A percentile compares a stretch with the other conserved stretches of the same genome.
Conservation (phyloP, 1,284 basidiomycete species). For the Boletellus deceptivus region DNA sequence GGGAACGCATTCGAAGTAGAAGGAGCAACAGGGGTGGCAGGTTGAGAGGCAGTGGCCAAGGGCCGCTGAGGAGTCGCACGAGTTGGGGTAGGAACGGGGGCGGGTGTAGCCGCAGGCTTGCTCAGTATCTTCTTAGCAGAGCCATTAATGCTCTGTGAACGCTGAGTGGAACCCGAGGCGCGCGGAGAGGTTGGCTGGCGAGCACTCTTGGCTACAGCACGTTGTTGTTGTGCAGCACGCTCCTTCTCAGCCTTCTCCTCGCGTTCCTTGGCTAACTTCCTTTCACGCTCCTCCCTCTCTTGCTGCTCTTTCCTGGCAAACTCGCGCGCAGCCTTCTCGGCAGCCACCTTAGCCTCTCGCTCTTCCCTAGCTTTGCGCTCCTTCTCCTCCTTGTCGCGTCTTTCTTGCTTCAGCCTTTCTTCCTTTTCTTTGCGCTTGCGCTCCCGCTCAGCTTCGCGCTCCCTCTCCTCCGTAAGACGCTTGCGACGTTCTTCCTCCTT, state of each 20-base stretch:
- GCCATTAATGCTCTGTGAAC: conserved; percentile 41
- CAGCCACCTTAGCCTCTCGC: conserved; percentile 49
- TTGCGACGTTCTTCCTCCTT: conserved; percentile 79
- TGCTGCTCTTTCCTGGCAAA: conserved; percentile 48
- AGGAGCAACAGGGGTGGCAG: conserved; percentile 33
- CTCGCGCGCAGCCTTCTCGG: conserved; percentile 52
- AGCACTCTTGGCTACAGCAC: conserved; percentile 35
- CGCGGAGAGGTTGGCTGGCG: conserved; percentile 52
- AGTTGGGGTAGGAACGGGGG: conserved; percentile 27
- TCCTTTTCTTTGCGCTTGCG: conserved; percentile 61
- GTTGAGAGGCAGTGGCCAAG: conserved; percentile 30
- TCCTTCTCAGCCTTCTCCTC: conserved; percentile 54
- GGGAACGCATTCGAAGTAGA: conserved; percentile 27
- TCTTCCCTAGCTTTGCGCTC: conserved; percentile 60
- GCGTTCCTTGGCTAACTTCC: conserved; percentile 57
- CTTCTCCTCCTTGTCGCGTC: conserved; percentile 63
- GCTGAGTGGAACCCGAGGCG: conserved; percentile 49
- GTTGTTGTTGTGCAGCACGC: conserved; percentile 44
- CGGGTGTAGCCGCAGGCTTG: conserved; percentile 36
- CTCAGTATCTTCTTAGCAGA: conserved; percentile 52
- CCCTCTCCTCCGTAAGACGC: conserved; percentile 67
- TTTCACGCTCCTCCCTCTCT: conserved; percentile 64
- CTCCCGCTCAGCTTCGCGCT: conserved; percentile 63
- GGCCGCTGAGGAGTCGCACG: conserved; percentile 34
- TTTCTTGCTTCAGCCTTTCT: conserved; percentile 62